phyloP scores from a whole-genome alignment of 108 stramenopile species.

The Fistulifera pelliculosa region DNA sequence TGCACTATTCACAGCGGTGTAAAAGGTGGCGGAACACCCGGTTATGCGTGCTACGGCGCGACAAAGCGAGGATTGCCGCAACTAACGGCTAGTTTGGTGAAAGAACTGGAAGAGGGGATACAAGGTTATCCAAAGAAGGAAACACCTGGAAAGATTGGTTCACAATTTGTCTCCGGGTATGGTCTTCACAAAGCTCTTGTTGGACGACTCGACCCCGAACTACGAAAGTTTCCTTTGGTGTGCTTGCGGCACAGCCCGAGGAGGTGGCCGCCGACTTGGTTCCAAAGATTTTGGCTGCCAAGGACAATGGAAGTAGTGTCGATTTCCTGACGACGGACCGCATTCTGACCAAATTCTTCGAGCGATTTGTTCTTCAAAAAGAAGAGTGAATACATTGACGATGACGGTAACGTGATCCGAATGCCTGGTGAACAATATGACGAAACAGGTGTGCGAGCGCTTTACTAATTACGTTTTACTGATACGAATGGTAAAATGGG shows the following conservation, averaged over 20 bases:
- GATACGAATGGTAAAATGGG: too few relatives aligned
- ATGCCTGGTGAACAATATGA: constrained; percentile 81
- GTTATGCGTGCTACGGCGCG: constrained; percentile 88
- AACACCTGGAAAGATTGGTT: constrained; percentile 71
- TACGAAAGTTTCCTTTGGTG: constrained; percentile 88
- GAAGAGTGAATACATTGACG: constrained; percentile 88
- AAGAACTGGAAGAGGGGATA: constrained; percentile 81
- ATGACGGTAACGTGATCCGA: constrained; percentile 88
- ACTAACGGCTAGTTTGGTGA: constrained; percentile 73
- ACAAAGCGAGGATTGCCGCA: constrained; percentile 89
- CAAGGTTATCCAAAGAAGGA: constrained; percentile 77
- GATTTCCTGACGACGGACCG: constrained; percentile 87
- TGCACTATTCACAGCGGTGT: constrained; percentile 41
- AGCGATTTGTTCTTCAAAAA: constrained; percentile 79
- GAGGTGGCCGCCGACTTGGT: constrained; percentile 87
- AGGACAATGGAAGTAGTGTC: constrained; percentile 63
- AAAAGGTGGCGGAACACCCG: constrained; percentile 88
- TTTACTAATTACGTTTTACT: constrained; percentile 44
- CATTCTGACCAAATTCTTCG: constrained; percentile 83
- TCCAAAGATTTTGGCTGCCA: constrained; percentile 73
- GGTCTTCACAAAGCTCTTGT: constrained; percentile 85
- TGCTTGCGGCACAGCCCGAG: constrained; percentile 85
- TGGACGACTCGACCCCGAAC: constrained; percentile 89
- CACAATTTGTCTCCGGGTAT: constrained; percentile 86
- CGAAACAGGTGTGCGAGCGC: constrained; percentile 65